Evolutionary conservation across 1,284 basidiomycete genomes (phyloP).

Genomic region (Polyporus tsugae): DNA sequence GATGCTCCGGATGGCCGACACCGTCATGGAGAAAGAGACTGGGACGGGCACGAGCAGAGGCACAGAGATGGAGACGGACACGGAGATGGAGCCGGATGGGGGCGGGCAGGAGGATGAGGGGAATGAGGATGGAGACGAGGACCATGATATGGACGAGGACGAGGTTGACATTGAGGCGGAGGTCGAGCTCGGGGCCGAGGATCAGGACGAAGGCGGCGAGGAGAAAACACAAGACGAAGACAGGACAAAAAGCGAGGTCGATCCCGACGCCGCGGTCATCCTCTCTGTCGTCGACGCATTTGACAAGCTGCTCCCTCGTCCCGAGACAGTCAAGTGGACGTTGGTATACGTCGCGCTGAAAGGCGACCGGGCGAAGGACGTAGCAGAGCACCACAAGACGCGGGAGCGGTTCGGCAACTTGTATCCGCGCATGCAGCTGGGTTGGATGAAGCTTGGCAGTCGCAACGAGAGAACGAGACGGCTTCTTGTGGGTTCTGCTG

Average conservation of each 20-base stretch:
- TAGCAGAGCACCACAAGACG: not conserved
- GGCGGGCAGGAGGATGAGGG: too few species aligned
- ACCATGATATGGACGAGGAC: too few species aligned
- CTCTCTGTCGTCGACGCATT: not conserved
- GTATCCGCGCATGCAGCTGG: not conserved
- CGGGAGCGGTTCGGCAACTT: not conserved
- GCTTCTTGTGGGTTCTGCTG: not conserved
- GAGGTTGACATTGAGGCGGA: too few species aligned
- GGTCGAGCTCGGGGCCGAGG: too few species aligned
- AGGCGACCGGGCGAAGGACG: not conserved
- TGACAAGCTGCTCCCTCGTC: not conserved
- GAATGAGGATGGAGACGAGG: too few species aligned
- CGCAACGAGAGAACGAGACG: not conserved
- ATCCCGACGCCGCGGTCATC: not conserved
- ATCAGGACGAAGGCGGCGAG: too few species aligned
- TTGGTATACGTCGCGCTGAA: not conserved
- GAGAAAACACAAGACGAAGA: too few species aligned
- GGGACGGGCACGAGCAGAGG: too few species aligned
- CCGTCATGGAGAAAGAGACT: too few species aligned
- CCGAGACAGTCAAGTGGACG: not conserved
- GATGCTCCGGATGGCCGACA: not conserved
- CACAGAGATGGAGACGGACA: too few species aligned
- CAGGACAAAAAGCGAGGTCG: not conserved
- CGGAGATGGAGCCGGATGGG: too few species aligned
- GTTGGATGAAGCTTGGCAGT: not conserved